phyloP scores from a whole-genome alignment of 495 filamentous ascomycete genomes.

The Lichenothelia convexa region DNA sequence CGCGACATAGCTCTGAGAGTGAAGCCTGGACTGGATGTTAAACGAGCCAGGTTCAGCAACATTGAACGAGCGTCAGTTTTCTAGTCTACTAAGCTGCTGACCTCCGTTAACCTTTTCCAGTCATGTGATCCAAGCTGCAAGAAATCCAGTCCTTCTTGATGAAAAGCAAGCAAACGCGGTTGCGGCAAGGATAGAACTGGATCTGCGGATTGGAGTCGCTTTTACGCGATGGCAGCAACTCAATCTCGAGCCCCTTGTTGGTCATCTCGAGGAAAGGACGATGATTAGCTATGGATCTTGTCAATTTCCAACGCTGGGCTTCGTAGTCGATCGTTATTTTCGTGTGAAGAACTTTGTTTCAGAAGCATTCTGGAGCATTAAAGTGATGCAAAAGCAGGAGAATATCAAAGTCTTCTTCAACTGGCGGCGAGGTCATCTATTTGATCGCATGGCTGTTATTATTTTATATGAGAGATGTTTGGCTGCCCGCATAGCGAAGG shows the following conservation, averaged over 20 bases:
- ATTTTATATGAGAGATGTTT: conserved; percentile 78
- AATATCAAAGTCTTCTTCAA: conserved; percentile 65
- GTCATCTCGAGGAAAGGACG: conserved; percentile 30
- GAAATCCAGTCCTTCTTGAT: conserved; percentile 57
- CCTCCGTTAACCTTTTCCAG: no score
- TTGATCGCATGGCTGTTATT: conserved; percentile 66
- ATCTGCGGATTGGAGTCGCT: conserved; percentile 74
- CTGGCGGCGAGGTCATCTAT: conserved; percentile 69
- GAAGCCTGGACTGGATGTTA: conserved; percentile 59
- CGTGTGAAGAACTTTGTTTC: conserved; percentile 83
- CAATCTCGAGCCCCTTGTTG: conserved; percentile 48
- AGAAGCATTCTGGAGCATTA: conserved; percentile 83
- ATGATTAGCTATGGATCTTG: conserved; percentile 88
- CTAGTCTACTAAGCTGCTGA: no score
- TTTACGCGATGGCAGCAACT: conserved; percentile 83
- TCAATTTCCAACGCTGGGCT: conserved; percentile 91
- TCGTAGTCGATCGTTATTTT: conserved; percentile 91
- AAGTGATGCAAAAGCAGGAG: conserved; percentile 60
- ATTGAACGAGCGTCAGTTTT: conserved; percentile 88
- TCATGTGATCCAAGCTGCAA: conserved; percentile 79
- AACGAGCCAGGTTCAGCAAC: conserved; percentile 82
- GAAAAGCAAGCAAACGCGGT: conserved; percentile 79
- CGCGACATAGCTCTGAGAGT: conserved; percentile 56
- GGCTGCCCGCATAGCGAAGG: conserved; percentile 52
- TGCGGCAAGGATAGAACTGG: conserved; percentile 74